Conservation (phyloP, 2,329 filamentous ascomycete genomes). For the Colletotrichum costaricense region DNA sequence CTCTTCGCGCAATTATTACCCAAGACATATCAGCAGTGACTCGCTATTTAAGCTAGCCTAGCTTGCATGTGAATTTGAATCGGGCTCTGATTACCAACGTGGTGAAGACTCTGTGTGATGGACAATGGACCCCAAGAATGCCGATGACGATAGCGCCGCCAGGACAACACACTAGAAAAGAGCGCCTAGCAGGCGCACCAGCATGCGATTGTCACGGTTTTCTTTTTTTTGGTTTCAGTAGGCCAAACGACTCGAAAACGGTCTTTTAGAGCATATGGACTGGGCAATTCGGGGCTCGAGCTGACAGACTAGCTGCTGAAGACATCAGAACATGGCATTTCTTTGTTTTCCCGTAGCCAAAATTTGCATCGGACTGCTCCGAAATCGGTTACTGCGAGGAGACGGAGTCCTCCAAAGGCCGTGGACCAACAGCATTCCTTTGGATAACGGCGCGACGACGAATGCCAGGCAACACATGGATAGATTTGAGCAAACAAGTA, state of each 20-base stretch:
- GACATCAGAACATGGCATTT: neutral
- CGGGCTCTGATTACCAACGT: neutral
- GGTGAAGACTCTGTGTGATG: neutral
- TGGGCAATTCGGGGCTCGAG: neutral
- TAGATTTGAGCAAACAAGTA: neutral
- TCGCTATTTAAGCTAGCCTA: too few species aligned
- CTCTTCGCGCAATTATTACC: neutral
- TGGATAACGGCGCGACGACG: neutral
- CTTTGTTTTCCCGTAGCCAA: neutral
- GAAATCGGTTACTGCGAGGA: neutral
- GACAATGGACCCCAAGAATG: neutral
- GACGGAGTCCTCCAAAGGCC: neutral
- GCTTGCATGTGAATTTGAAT: too few species aligned
- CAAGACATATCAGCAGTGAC: too few species aligned
- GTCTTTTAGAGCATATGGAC: neutral
- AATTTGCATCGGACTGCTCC: neutral
- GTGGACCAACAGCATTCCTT: neutral
- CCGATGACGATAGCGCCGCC: neutral
- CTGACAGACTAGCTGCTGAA: neutral
- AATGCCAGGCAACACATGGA: too few species aligned
- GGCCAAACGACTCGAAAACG: neutral
- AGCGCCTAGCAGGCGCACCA: neutral
- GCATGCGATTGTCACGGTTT: neutral
- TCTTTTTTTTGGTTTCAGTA: neutral
- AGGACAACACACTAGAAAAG: neutral